These are phyloP conservation scores for Saitozyma sp. DNA, from an alignment of 768 basidiomycete species.

Conservation along the genomic window DNA sequence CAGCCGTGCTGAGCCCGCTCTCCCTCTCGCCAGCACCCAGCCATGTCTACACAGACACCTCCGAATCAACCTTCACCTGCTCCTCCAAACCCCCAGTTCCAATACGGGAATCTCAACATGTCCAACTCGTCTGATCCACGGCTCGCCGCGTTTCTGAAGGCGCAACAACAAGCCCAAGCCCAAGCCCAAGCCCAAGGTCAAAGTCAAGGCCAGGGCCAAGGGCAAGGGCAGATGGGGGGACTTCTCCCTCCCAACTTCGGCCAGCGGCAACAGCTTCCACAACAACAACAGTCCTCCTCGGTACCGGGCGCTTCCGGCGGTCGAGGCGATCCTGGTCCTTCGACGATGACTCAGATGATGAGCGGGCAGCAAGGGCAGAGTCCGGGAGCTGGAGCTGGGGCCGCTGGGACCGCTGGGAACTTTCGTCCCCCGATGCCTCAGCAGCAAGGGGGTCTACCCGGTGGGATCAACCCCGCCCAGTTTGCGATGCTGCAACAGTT, in stretches of 20 bases:
- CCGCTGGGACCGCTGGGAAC: neutral
- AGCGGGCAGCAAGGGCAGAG: slow-evolving; percentile 9
- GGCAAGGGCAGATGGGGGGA: slow-evolving; percentile 2
- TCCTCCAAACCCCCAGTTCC: no score
- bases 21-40: no score
- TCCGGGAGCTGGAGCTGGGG: slow-evolving; percentile 10
- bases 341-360: slow-evolving; percentile 14
- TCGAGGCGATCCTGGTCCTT: slow-evolving; percentile 27
- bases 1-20: no score
- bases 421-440: neutral
- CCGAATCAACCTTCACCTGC: no score
- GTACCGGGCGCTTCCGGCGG: slow-evolving; percentile 24
- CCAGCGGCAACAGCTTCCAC: slow-evolving; percentile 4
- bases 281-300: slow-evolving; percentile 26
- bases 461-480: slow-evolving; percentile 27
- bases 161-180: no score
- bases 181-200: no score
- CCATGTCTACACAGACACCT: no score
- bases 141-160: no score
- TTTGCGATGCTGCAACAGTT: slow-evolving; percentile 32
- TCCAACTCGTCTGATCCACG: no score
- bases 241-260: neutral
- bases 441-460: neutral
- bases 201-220: slow-evolving; percentile 5
- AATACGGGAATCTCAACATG: no score